These are phyloP conservation scores for Fusarium abutilonis DNA, from an alignment of 2,329 filamentous ascomycete species.

Conservation along the genomic window DNA sequence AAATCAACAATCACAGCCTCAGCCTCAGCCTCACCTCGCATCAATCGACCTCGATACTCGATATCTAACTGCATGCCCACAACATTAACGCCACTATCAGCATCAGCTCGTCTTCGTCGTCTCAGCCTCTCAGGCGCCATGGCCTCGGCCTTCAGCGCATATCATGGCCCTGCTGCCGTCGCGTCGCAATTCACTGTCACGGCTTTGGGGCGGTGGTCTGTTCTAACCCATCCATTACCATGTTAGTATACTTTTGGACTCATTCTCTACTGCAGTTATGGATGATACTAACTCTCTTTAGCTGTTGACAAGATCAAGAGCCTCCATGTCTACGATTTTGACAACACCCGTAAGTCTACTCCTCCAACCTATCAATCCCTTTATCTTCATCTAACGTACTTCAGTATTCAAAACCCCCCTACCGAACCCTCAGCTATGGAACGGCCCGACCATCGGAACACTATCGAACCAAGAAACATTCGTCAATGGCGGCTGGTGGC, in stretches of 20 bases:
- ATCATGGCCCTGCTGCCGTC: slow-evolving; percentile 49
- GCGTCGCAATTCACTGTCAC: slow-evolving; percentile 68
- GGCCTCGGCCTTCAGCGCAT: slow-evolving; percentile 53
- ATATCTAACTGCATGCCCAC: slow-evolving; percentile 40
- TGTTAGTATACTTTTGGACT: slow-evolving; percentile 54
- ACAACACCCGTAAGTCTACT: slow-evolving; percentile 80
- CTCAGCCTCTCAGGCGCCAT: slow-evolving; percentile 48
- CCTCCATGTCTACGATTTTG: slow-evolving; percentile 96
- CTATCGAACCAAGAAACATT: slow-evolving; percentile 81
- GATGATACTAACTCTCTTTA: slow-evolving; percentile 41
- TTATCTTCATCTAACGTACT: slow-evolving; percentile 3
- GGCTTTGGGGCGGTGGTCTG: slow-evolving; percentile 84
- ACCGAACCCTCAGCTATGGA: slow-evolving; percentile 90
- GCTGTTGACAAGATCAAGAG: slow-evolving; percentile 75
- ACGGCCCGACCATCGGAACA: slow-evolving; percentile 77
- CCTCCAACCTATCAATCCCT: not conserved
- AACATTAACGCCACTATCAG: not conserved
- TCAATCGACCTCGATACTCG: not conserved
- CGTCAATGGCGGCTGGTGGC: slow-evolving; percentile 94
- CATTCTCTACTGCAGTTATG: slow-evolving; percentile 19
- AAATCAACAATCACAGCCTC: slow-evolving; percentile 1
- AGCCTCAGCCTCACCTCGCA: slow-evolving; percentile 4
- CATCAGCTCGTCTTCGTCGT: slow-evolving; percentile 38
- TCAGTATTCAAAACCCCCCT: slow-evolving; percentile 89
- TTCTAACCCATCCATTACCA: slow-evolving; percentile 76